Evolutionary conservation across 495 filamentous ascomycete genomes (phyloP).

Genomic region (Penicillium antarcticum): DNA sequence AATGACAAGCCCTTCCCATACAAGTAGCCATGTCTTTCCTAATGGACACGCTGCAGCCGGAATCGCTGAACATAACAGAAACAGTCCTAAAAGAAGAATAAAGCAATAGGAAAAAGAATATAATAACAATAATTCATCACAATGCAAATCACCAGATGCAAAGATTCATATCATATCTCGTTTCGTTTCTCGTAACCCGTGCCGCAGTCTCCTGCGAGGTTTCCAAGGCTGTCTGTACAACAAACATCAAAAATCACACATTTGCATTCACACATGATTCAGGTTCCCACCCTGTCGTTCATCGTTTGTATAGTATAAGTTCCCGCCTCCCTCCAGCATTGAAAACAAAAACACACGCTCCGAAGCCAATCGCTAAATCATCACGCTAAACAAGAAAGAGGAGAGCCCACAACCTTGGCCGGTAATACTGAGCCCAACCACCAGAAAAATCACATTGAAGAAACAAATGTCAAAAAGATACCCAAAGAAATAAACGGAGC

Average conservation of each 20-base stretch:
- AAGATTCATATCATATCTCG: slow-evolving; percentile 6
- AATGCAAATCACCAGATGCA: slow-evolving; percentile 4
- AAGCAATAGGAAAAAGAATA: too few species aligned
- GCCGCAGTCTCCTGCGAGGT: not conserved
- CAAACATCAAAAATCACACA: not conserved
- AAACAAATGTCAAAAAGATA: not conserved
- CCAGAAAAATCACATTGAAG: not conserved
- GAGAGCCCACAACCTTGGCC: not conserved
- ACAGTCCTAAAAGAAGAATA: not conserved
- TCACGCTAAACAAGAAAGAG: slow-evolving; percentile 2
- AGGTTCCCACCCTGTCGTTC: slow-evolving; percentile 2
- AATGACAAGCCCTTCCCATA: not conserved
- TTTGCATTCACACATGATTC: not conserved
- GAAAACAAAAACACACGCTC: slow-evolving; percentile 6
- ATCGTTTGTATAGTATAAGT: slow-evolving; percentile 2
- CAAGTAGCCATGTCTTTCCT: not conserved
- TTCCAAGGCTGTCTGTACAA: not conserved
- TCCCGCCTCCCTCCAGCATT: not conserved
- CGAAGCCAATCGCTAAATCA: slow-evolving; percentile 8
- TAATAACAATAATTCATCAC: not conserved
- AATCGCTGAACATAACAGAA: slow-evolving; percentile 1
- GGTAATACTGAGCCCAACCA: not conserved
- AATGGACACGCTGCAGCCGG: not conserved
- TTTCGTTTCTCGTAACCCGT: slow-evolving; percentile 7
- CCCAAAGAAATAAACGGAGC: not conserved